Evolutionary conservation across 768 basidiomycete species (phyloP), one percentile per base, ranked within the genome.

Genomic region (Serendipita indica): DNA sequence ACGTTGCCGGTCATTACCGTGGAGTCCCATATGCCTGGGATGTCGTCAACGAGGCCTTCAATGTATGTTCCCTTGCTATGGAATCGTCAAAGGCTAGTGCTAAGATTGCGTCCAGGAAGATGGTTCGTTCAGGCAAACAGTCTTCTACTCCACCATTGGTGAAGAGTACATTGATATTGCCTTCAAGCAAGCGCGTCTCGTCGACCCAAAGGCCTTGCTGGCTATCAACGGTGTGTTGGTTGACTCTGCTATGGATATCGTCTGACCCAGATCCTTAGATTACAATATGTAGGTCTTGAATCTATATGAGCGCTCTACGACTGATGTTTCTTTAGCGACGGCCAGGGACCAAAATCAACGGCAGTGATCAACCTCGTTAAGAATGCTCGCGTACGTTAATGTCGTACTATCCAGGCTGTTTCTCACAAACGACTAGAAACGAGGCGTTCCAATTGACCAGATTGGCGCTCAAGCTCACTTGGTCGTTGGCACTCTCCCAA

Each of bases 41-140:
- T 37, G 60, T 61, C 33, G 60, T 61, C 30, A 61, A 61, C 35
- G 60, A 61, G 33, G 60, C 39, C 16, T 61, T 61, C 41, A 58
- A 61, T 30, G 59, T 39, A 22, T 13, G 39, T 13, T 5, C 16
- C 2, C 16, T 27, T 59, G 5, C 45, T 18, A 59, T 25, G 5
- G 25, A 27, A 12, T 12, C n/a, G n/a, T n/a, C n/a, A n/a, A n/a
- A n/a, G 33, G 7, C 13, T 16, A 16, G 25, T 25, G 12, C 22
- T 54, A 13, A 28, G 16, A 22, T 18, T 52, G n/a, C n/a, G 12
- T 5, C 13, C 18, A 60, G 54, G 57, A 61, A n/a, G 58, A 60
- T 37, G 60, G 60, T 35, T 45, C 60, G n/a, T 49, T 58, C 25
- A 58, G 60, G 41, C 25, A 52, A 22, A 59, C 35, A 12, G 58